A percentile compares a stretch with the other conserved stretches of the same genome.
These are phyloP conservation scores for Sclerotinia trifoliorum DNA, from an alignment of 2,329 filamentous ascomycete species.

Conservation along the genomic window DNA sequence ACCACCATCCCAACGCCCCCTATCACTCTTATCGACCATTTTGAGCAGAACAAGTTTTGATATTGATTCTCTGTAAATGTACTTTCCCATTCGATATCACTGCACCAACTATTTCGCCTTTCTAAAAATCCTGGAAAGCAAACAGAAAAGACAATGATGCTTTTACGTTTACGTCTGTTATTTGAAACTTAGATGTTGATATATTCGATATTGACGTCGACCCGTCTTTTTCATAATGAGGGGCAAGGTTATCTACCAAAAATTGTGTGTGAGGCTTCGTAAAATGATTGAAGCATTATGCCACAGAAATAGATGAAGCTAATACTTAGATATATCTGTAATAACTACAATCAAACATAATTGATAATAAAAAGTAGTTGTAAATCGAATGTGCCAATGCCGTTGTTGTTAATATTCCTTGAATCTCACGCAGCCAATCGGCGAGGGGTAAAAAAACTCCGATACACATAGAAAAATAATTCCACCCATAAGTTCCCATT, in stretches of 20 bases:
- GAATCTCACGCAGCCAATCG: neutral
- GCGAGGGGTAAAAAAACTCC: constrained; percentile 10
- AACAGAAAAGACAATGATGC: neutral
- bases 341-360: neutral
- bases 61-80: neutral
- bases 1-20: neutral
- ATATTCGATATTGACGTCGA: neutral
- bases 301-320: neutral
- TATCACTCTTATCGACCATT: neutral
- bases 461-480: constrained; percentile 14
- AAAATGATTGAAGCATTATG: neutral
- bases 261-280: neutral
- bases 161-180: no score
- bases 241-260: no score
- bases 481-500: neutral
- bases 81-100: neutral
- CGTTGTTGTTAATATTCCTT: neutral
- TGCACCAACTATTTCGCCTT: neutral
- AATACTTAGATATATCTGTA: neutral
- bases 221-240: no score
- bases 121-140: neutral
- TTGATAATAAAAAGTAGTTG: neutral
- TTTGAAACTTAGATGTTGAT: neutral
- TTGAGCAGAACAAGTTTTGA: neutral
- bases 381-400: neutral